Evolutionary conservation across 257 asterid genomes (phyloP).

Genomic region (Solanum stenotomum): DNA sequence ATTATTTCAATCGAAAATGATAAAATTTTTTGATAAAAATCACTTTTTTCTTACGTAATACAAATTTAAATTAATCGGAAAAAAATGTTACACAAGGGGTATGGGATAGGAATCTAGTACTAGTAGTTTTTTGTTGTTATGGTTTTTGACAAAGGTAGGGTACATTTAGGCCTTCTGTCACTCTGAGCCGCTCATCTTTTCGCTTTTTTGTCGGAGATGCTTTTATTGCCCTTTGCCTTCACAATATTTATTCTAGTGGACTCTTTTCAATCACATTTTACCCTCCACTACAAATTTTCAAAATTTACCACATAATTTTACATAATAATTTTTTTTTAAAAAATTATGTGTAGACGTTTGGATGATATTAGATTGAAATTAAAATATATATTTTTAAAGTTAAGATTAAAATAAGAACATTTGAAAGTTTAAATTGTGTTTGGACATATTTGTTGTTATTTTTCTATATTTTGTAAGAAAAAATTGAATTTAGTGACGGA

Average conservation of each 20-base stretch:
- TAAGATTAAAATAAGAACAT: background rate
- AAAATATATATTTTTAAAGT: background rate
- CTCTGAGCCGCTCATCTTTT: background rate
- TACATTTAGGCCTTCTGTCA: background rate
- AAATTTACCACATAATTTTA: background rate
- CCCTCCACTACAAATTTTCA: background rate
- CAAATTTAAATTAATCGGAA: background rate
- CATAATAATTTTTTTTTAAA: background rate
- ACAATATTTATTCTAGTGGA: background rate
- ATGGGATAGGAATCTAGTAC: background rate
- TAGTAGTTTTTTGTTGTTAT: background rate
- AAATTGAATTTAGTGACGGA: too few relatives aligned
- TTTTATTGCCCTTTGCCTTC: background rate
- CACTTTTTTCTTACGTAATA: background rate
- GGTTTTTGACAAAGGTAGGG: constrained; percentile 1
- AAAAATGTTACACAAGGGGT: background rate
- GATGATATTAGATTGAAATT: background rate
- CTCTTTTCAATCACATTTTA: background rate
- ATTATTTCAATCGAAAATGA: background rate
- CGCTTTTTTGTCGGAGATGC: constrained; percentile 15
- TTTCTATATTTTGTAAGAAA: background rate
- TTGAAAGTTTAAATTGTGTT: background rate
- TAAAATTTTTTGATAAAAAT: background rate
- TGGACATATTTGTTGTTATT: background rate
- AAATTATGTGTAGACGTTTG: background rate